Conservation (phyloP, 148 eudicot species). For the Gaultheria prostrata region DNA sequence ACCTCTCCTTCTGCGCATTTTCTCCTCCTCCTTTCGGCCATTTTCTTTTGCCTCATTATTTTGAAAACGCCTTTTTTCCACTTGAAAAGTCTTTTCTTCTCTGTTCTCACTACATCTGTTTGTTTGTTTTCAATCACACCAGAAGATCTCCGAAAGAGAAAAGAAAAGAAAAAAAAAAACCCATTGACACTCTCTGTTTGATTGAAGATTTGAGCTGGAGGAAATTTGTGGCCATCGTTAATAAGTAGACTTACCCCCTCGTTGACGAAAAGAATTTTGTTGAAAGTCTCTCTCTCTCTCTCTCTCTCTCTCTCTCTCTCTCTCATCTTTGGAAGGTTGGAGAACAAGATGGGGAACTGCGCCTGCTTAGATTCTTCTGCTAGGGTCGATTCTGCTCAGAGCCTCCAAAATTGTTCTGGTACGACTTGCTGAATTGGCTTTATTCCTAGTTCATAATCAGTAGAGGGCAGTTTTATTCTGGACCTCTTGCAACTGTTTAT, state of each 20-base stretch:
- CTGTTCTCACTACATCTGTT: background rate
- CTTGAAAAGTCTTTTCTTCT: too few species aligned
- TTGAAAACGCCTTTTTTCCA: background rate
- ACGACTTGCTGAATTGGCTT: background rate
- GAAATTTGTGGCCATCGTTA: background rate
- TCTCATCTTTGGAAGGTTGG: slow-evolving; percentile 10
- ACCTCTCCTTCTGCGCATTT: background rate
- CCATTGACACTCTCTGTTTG: background rate
- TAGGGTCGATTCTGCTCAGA: slow-evolving; percentile 58
- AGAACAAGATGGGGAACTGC: slow-evolving; percentile 69
- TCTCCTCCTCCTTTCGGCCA: background rate
- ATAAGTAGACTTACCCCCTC: background rate
- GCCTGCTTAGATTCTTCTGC: slow-evolving; percentile 58
- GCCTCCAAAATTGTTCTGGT: slow-evolving; percentile 52
- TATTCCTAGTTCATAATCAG: background rate
- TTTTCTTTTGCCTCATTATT: background rate
- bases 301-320: slow-evolving; percentile 4
- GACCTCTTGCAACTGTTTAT: background rate
- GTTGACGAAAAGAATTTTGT: background rate
- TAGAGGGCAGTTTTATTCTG: background rate
- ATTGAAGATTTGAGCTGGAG: background rate
- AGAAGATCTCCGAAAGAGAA: background rate
- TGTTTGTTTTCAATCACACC: background rate
- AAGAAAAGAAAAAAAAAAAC: background rate
- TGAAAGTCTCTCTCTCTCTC: background rate